Evolutionary conservation across 1,139 yeast genomes (phyloP).

Genomic region (Taphrina sp.): DNA sequence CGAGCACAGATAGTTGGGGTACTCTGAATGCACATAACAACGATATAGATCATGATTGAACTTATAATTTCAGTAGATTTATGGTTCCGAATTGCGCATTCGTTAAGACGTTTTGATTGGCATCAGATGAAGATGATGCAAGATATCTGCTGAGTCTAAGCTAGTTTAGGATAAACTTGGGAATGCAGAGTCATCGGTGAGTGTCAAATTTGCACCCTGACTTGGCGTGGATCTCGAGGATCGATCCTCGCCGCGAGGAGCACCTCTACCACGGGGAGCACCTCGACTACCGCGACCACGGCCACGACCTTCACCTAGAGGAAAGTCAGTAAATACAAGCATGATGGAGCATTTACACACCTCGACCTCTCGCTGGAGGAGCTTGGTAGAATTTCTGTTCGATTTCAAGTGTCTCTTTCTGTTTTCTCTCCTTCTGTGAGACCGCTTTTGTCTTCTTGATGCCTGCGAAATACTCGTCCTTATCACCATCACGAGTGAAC

Average conservation of each 20-base stretch:
- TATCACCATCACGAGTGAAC: constrained; percentile 41
- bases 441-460: constrained; percentile 52
- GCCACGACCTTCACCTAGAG: constrained; percentile 25
- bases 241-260: constrained; percentile 43
- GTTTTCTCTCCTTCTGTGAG: constrained; percentile 53
- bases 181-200: constrained; percentile 34
- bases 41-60: too few relatives aligned
- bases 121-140: too few relatives aligned
- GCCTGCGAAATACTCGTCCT: constrained; percentile 50
- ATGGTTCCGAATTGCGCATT: too few relatives aligned
- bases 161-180: constrained; percentile 15
- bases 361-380: constrained; percentile 26
- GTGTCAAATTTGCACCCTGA: constrained; percentile 34
- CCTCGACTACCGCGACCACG: constrained; percentile 36
- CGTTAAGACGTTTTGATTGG: too few relatives aligned
- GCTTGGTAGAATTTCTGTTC: constrained; percentile 55
- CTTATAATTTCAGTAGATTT: too few relatives aligned
- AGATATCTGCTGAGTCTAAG: too few relatives aligned
- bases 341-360: not conserved
- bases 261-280: constrained; percentile 44
- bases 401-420: constrained; percentile 65
- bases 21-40: too few relatives aligned
- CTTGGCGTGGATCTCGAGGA: constrained; percentile 29
- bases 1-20: too few relatives aligned
- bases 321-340: not conserved